A percentile compares a stretch with the other conserved stretches of the same genome.
These are phyloP conservation scores for Arabidopsis arenosa DNA, from an alignment of 345 rosid genomes.

Conservation along the genomic window DNA sequence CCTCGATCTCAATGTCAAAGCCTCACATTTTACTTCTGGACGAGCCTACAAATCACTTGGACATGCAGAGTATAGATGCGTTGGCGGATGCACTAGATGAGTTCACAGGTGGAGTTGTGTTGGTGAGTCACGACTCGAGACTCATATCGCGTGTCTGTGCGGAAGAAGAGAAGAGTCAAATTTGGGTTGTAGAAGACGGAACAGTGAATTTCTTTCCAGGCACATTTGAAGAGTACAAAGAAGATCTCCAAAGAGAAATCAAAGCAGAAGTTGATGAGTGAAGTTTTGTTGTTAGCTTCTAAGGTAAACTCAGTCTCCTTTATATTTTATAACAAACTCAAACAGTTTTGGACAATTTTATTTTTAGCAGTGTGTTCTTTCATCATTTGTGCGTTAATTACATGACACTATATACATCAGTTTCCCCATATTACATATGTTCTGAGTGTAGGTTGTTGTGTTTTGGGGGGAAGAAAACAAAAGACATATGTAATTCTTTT, in stretches of 20 bases:
- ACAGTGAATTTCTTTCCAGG: constrained; percentile 64
- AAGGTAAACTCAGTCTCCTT: constrained; percentile 36
- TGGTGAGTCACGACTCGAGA: constrained; percentile 95
- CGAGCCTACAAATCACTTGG: constrained; percentile 95
- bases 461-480: constrained; percentile 22
- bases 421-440: background rate
- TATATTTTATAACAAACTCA: constrained; percentile 15
- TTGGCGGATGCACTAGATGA: constrained; percentile 92
- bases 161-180: constrained; percentile 82
- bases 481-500: constrained; percentile 20
- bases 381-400: constrained; percentile 24
- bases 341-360: constrained; percentile 31
- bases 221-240: constrained; percentile 84
- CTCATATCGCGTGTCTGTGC: constrained; percentile 89
- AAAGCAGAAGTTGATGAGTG: constrained; percentile 79
- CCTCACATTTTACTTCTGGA: constrained; percentile 90
- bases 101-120: constrained; percentile 87
- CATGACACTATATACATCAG: constrained; percentile 12
- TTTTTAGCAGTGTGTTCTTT: constrained; percentile 22
- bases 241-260: constrained; percentile 78
- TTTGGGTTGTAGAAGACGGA: constrained; percentile 94
- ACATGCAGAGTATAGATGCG: constrained; percentile 97
- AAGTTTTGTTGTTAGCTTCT: constrained; percentile 40
- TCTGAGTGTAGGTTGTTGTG: constrained; percentile 30
- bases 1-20: constrained; percentile 90